Evolutionary conservation across 2,329 filamentous ascomycete species (phyloP).

Genomic region (Phialophora macrospora): DNA sequence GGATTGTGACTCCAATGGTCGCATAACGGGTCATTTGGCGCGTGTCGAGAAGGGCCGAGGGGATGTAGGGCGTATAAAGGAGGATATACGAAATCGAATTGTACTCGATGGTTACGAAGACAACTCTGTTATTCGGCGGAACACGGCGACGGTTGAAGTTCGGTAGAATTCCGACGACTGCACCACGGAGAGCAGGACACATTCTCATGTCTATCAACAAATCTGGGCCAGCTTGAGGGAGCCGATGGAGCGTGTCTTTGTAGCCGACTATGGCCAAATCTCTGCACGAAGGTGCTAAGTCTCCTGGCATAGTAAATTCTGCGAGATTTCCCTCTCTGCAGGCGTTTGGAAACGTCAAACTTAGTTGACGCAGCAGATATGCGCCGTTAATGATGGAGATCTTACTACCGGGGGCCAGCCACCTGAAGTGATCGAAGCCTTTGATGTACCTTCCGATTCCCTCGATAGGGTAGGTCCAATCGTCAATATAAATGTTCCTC

Average conservation of each 20-base stretch:
- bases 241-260: neutral
- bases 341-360: neutral
- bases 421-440: too few relatives aligned
- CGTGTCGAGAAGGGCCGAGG: neutral
- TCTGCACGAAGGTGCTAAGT: neutral
- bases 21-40: constrained; percentile 20
- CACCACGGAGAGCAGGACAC: neutral
- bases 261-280: neutral
- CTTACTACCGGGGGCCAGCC: neutral
- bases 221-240: neutral
- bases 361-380: neutral
- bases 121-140: neutral
- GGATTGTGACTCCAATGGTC: constrained; percentile 9
- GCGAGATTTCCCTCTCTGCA: neutral
- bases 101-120: neutral
- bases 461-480: neutral
- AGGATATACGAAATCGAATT: neutral
- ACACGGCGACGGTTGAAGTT: neutral
- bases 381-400: neutral
- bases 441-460: neutral
- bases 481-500: neutral
- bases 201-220: too few relatives aligned
- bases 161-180: neutral
- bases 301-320: neutral
- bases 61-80: neutral